Base-by-base conservation (phyloP, 2,329 filamentous ascomycete genomes). In the Cordyceps militaris region DNA sequence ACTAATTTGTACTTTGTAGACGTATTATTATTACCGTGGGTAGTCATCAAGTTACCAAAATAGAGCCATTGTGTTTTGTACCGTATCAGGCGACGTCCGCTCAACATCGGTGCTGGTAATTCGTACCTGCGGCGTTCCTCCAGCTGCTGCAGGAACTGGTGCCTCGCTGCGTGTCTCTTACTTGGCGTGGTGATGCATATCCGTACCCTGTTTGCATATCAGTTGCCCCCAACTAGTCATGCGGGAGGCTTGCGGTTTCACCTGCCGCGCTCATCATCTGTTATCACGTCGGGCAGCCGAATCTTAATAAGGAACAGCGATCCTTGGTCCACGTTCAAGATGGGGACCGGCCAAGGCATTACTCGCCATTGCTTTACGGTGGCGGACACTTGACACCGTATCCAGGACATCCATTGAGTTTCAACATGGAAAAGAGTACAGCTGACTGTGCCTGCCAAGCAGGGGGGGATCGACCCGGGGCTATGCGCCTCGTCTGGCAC, bases 91-190 rank as follows among this genome's bases (percentile, higher is more conserved):
- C 10, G 28, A 5, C 36, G n/a, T 16, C 14, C 7, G 14, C 36
- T 34, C 32, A 34, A 34, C 26, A n/a, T n/a, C n/a, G 23, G 44
- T 48, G 49, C 6, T 34, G 32, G 40, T n/a, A n/a, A n/a, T n/a
- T n/a, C n/a, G n/a, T 23, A 44, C 38, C 40, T 54, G 51, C 40
- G 44, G 51, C 51, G 19, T 26, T n/a, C 19, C 40, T 24, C 26
- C 36, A 52, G 36, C 36, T 34, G 21, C 28, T 54, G 51, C 30
- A 55, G 52, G 52, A 55, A 38, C 40, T 16, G 46, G 42, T 42
- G 38, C 38, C 42, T 36, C 40, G 30, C 42, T 47, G 52, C 52
- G 47, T 55, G 52, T 55, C 50, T 44, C 50, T 53, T 3, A 34
- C 21, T 28, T 34, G 42, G 19, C 11, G n/a, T n/a, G 52, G 30